Evolutionary conservation across 371 early-diverging fungal species (phyloP).

Genomic region (Actinomucor elegans): DNA sequence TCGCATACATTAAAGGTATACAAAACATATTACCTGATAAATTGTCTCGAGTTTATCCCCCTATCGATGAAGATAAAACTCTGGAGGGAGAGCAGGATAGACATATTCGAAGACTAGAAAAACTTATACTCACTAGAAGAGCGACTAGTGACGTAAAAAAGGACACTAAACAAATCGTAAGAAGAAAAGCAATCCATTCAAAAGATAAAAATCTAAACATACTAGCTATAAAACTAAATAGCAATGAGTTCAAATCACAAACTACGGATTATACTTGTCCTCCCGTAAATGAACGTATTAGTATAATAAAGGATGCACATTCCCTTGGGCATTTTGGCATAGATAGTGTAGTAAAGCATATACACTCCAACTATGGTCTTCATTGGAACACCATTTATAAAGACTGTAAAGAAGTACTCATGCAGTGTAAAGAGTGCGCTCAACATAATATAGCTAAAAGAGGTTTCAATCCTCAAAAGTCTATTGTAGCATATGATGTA

Average conservation of each 20-base stretch:
- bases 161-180: not conserved
- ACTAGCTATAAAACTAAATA: slow-evolving; percentile 2
- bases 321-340: slow-evolving; percentile 1
- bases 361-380: not conserved
- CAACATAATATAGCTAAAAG: not conserved
- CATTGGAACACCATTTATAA: slow-evolving; percentile 7
- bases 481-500: not conserved
- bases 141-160: too few relatives aligned
- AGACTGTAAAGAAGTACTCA: not conserved
- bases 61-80: slow-evolving; percentile 1
- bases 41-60: not conserved
- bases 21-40: not conserved
- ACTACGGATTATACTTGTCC: slow-evolving; percentile 1
- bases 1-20: not conserved
- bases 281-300: not conserved
- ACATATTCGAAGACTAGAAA: not conserved
- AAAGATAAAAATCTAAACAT: slow-evolving; percentile 4
- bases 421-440: not conserved
- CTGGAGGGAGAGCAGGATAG: slow-evolving; percentile 2
- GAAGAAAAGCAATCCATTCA: not conserved
- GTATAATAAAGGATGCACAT: slow-evolving; percentile 1
- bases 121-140: not conserved
- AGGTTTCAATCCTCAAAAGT: not conserved
- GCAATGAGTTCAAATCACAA: not conserved
- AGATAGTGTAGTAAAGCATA: not conserved